A percentile compares a stretch with the other conserved stretches of the same genome.
These are phyloP conservation scores for Fusarium papillatum DNA, from an alignment of 2,329 filamentous ascomycete species.

Conservation along the genomic window DNA sequence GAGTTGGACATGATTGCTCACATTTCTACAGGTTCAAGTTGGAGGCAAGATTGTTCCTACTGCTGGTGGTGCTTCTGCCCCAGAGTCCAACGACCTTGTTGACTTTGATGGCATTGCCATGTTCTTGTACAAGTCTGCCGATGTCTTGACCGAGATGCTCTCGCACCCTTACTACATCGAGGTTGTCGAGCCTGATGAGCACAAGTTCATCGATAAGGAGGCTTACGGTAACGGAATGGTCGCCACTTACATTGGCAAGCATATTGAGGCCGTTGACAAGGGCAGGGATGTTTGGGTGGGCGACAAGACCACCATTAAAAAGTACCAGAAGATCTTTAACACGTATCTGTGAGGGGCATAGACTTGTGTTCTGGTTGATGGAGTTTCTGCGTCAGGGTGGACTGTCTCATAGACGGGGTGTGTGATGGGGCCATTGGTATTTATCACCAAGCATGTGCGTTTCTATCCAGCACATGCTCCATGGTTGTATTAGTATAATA, in stretches of 20 bases:
- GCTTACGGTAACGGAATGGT: slow-evolving; percentile 46
- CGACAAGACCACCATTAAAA: slow-evolving; percentile 13
- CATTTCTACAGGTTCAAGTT: slow-evolving; percentile 38
- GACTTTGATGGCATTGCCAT: slow-evolving; percentile 48
- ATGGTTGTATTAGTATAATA: background rate
- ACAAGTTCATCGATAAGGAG: slow-evolving; percentile 46
- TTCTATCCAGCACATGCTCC: background rate
- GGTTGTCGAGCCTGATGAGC: slow-evolving; percentile 47
- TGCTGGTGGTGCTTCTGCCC: slow-evolving; percentile 26
- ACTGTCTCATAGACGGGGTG: background rate
- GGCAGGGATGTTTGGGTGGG: slow-evolving; percentile 43
- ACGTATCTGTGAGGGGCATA: slow-evolving; percentile 23
- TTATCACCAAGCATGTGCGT: background rate
- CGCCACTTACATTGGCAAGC: slow-evolving; percentile 40
- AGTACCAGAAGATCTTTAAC: slow-evolving; percentile 43
- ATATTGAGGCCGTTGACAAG: slow-evolving; percentile 42
- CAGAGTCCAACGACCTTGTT: slow-evolving; percentile 34
- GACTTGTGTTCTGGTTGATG: background rate
- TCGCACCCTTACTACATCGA: slow-evolving; percentile 46
- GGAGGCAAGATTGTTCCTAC: slow-evolving; percentile 44
- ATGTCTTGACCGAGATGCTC: slow-evolving; percentile 40
- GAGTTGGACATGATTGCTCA: background rate
- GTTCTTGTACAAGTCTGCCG: slow-evolving; percentile 43
- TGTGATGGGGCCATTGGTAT: background rate
- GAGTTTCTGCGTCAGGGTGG: background rate